Evolutionary conservation across 1,284 basidiomycete species (phyloP).

Genomic region (Ceratobasidium sp.): DNA sequence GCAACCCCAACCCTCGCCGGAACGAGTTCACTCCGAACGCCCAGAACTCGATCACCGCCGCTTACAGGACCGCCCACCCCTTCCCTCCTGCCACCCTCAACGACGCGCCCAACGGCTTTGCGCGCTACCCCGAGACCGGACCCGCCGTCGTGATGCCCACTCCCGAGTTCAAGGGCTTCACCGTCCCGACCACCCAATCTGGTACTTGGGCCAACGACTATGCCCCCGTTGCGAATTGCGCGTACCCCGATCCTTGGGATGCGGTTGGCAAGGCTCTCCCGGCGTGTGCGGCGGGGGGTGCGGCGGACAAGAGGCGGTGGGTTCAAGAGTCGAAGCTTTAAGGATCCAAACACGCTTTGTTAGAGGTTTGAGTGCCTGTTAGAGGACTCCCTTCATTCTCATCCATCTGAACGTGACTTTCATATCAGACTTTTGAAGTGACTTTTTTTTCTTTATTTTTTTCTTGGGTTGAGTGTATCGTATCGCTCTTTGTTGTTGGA

Average conservation of each 20-base stretch:
- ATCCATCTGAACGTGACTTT: no score
- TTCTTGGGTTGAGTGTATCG: no score
- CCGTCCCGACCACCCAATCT: conserved; percentile 47
- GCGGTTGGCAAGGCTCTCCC: conserved; percentile 53
- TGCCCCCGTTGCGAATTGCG: conserved; percentile 64
- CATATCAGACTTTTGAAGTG: no score
- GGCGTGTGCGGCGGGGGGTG: conserved; percentile 38
- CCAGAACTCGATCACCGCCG: conserved; percentile 54
- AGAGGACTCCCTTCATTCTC: no score
- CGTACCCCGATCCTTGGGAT: conserved; percentile 85
- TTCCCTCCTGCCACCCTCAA: conserved; percentile 63
- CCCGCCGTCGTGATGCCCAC: conserved; percentile 42
- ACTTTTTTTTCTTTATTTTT: no score
- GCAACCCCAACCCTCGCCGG: conserved; percentile 52
- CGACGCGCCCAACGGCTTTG: conserved; percentile 71
- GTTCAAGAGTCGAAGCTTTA: no score
- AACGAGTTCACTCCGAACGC: conserved; percentile 57
- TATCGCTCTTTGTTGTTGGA: no score
- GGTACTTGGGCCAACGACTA: conserved; percentile 73
- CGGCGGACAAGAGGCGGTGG: no score
- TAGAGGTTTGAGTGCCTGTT: no score
- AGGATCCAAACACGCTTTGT: no score
- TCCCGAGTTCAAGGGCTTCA: conserved; percentile 43
- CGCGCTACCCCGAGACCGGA: conserved; percentile 60
- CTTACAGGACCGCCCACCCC: conserved; percentile 55